Evolutionary conservation across 306 rosid species (phyloP), one percentile per base, ranked within the genome.

Genomic region (Trichosanthes truncata): DNA sequence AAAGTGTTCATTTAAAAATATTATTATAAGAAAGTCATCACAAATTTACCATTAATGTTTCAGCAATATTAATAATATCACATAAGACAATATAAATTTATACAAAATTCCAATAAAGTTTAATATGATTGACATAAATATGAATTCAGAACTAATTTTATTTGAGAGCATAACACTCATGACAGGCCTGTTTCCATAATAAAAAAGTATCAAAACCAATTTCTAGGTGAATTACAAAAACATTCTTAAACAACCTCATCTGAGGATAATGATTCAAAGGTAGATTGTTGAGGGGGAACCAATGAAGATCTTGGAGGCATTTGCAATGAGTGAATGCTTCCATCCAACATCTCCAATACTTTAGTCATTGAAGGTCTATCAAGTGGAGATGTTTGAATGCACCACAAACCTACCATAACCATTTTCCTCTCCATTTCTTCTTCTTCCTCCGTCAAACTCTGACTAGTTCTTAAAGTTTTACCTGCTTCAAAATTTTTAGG

Each of bases 271-370:
- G 33, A 21, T 11, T 57, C 5, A 25, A 9, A 13, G n/a, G 21
- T 33, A 62, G 43, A 26, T 31, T 29, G 4, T 15, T 14, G 69
- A 17, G 80, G 56, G 12, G 40, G 1, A 43, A 4, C 2, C 18
- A 77, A 38, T 1, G 41, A 62, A 46, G 81, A 60, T 5, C 15
- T 62, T 40, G 81, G 81, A 14, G 74, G 74, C 40, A 78, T 21
- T 41, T 29, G 29, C 33, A 78, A 41, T 5, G 74, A 26, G 9
- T 78, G 59, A 43, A 43, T 2, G 9, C 17, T 18, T 25, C 74
- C 81, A 9, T 62, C 74, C 20, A 78, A 78, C 61, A 78, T 78
- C 13, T 78, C 73, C 15, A 78, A 36, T n/a, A 45, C 81, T 13
- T 5, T 61, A 2, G 18, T 43, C 74, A 62, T 78, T 14, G 81